Evolutionary conservation across 805 yeast genomes (phyloP).

Genomic region (Metschnikowia sp.): DNA sequence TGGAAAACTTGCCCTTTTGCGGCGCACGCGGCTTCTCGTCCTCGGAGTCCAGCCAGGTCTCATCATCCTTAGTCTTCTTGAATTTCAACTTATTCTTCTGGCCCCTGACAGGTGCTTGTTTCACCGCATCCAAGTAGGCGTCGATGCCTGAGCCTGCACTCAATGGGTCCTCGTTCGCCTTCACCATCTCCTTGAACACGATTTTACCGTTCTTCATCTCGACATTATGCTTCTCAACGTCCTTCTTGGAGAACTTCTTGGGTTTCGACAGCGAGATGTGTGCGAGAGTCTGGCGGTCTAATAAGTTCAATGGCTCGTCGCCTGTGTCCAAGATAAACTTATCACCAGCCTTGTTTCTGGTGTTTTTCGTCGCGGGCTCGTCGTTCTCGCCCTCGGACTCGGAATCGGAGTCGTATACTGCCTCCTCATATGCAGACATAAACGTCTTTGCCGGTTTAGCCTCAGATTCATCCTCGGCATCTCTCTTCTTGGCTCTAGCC

Average conservation of each 20-base stretch:
- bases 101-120: conserved; percentile 90
- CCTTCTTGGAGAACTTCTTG: conserved; percentile 48
- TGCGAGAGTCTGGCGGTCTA: conserved; percentile 80
- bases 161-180: conserved; percentile 42
- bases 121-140: conserved; percentile 92
- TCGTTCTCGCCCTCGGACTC: conserved; percentile 42
- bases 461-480: conserved; percentile 33
- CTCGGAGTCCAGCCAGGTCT: conserved; percentile 46
- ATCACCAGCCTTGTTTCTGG: conserved; percentile 30
- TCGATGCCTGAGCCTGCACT: conserved; percentile 60
- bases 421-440: conserved; percentile 90
- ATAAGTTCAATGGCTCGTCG: conserved; percentile 79
- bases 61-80: conserved; percentile 59
- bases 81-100: conserved; percentile 88
- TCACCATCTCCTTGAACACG: conserved; percentile 52
- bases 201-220: conserved; percentile 62
- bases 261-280: conserved; percentile 90
- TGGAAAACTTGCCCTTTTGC: conserved; percentile 14
- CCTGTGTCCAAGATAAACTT: conserved; percentile 77
- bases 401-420: conserved; percentile 63
- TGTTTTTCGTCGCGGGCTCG: conserved; percentile 18
- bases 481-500: conserved; percentile 79
- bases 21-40: conserved; percentile 24
- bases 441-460: conserved; percentile 43
- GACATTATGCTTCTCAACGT: conserved; percentile 31